Conservation (phyloP, 129 eudicot genomes). For the Gnaphalium uliginosum region DNA sequence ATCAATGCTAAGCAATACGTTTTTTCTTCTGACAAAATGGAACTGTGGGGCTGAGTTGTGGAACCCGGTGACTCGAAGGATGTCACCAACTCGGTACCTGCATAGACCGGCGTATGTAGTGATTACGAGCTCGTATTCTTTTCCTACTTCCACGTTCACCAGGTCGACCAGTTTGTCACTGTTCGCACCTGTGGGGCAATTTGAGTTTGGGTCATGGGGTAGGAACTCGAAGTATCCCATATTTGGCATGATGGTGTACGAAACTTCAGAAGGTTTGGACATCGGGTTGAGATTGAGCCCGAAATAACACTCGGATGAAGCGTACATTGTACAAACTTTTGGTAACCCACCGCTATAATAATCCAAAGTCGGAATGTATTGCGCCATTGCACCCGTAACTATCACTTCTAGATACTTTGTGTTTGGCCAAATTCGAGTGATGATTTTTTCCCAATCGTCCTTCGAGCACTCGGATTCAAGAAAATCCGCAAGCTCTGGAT, state of each 20-base stretch:
- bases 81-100: conserved; percentile 92
- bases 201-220: conserved; percentile 54
- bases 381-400: conserved; percentile 98
- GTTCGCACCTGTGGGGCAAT: conserved; percentile 36
- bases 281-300: conserved; percentile 95
- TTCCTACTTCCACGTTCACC: conserved; percentile 76
- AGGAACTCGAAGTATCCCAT: conserved; percentile 96
- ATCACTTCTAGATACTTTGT: conserved; percentile 85
- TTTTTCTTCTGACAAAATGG: conserved; percentile 78
- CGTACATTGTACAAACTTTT: conserved; percentile 88
- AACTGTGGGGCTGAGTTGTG: conserved; percentile 93
- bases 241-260: conserved; percentile 97
- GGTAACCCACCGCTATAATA: conserved; percentile 87
- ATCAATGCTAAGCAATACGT: conserved; percentile 78
- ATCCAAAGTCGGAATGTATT: conserved; percentile 81
- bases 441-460: conserved; percentile 75
- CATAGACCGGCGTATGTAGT: conserved; percentile 90
- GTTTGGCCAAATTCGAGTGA: conserved; percentile 85
- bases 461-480: conserved; percentile 51
- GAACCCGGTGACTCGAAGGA: conserved; percentile 92
- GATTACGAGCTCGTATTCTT: conserved; percentile 85
- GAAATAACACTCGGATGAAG: conserved; percentile 89
- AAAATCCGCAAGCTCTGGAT: conserved; percentile 59
- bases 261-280: conserved; percentile 80
- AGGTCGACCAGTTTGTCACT: conserved; percentile 65